Conservation (phyloP, 352 stramenopile genomes). For the Pythium diclinum region DNA sequence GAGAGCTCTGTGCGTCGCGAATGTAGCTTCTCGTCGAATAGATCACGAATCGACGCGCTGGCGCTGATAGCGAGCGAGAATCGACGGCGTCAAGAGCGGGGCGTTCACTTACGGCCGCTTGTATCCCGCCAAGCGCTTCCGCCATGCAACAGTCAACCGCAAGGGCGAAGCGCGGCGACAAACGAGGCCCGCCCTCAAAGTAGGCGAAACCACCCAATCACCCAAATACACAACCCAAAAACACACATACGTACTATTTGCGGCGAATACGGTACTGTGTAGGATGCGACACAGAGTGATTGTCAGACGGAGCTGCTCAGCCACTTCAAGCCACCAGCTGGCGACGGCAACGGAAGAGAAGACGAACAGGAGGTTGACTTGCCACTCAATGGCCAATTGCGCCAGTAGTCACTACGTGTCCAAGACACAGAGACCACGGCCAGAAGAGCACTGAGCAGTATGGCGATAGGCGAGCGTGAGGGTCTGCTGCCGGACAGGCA, state of each 20-base stretch:
- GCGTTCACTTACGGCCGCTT: conserved; percentile 8
- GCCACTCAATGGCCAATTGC: neutral
- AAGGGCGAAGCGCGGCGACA: neutral
- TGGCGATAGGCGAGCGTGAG: conserved; percentile 27
- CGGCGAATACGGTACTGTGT: neutral
- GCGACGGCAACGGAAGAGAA: conserved; percentile 3
- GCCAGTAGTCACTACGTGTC: neutral
- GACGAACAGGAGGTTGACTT: neutral
- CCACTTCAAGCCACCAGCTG: conserved; percentile 17
- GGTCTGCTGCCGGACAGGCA: conserved; percentile 31
- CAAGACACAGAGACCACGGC: neutral
- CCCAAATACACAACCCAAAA: conserved; percentile 9
- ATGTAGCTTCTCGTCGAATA: neutral
- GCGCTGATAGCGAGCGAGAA: neutral
- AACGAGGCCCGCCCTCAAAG: conserved; percentile 16
- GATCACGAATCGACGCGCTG: neutral
- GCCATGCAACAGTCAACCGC: conserved; percentile 26
- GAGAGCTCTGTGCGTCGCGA: conserved; percentile 1
- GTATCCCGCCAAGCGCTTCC: conserved; percentile 27
- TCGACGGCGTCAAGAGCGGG: conserved; percentile 5
- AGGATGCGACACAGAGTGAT: conserved; percentile 15
- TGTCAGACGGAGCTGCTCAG: conserved; percentile 10
- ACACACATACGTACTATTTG: neutral
- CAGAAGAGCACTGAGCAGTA: neutral
- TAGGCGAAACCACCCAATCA: conserved; percentile 18